Percentiles rank a stretch among this genome's conserved stretches.
Evolutionary conservation across 768 basidiomycete genomes (phyloP).

Genomic region (Hortiboletus flavorubellus): DNA sequence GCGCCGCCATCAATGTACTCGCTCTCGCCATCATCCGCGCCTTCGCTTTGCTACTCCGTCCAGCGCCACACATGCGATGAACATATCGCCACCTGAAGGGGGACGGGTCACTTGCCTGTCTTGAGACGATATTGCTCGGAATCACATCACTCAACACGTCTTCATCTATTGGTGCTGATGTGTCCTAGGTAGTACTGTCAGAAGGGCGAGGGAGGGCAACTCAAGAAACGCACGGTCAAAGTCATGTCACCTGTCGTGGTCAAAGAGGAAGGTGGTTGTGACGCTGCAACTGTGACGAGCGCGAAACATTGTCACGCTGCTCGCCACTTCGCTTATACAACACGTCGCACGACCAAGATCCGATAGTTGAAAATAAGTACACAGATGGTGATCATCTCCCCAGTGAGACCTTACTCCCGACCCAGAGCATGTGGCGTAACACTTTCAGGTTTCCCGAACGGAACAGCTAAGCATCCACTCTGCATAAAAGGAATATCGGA

Average conservation of each 20-base stretch:
- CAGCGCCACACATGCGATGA: constrained; percentile 5
- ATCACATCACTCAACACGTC: constrained; percentile 90
- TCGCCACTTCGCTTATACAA: too few relatives aligned
- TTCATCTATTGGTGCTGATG: constrained; percentile 45
- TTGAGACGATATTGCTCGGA: constrained; percentile 86
- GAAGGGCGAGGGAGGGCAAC: neutral
- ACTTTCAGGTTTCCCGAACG: too few relatives aligned
- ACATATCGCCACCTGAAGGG: constrained; percentile 3
- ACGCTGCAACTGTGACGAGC: constrained; percentile 18
- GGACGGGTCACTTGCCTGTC: constrained; percentile 54
- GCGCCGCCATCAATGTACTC: constrained; percentile 60
- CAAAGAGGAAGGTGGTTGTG: constrained; percentile 13
- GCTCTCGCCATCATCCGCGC: constrained; percentile 65
- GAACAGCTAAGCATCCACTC: too few relatives aligned
- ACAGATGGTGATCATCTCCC: too few relatives aligned
- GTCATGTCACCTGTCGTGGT: constrained; percentile 24
- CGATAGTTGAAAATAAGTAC: too few relatives aligned
- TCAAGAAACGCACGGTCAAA: constrained; percentile 18
- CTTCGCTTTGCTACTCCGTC: constrained; percentile 57
- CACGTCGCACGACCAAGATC: too few relatives aligned
- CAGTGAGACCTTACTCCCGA: too few relatives aligned
- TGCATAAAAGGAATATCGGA: too few relatives aligned
- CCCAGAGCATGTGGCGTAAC: too few relatives aligned
- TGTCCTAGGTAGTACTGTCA: constrained; percentile 16
- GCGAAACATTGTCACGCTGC: constrained; percentile 15